Evolutionary conservation across 2,329 filamentous ascomycete genomes (phyloP), one percentile per base, ranked within the genome.

Genomic region (Mariannaea sp.): DNA sequence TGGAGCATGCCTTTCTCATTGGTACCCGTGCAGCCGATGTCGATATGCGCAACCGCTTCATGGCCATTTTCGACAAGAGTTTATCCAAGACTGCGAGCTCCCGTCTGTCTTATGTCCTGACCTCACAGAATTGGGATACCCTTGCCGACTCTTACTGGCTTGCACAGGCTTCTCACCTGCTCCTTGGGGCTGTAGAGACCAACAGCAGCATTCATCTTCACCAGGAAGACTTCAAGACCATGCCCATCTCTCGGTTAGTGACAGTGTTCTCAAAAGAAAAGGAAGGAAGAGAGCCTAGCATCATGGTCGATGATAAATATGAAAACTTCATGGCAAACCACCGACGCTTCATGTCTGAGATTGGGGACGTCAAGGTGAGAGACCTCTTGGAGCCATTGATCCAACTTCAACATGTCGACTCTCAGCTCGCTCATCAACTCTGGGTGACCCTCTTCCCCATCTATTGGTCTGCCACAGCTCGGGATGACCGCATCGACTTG

Each of bases 1-100:
- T 99, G 82, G 94, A 99, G 75, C 93, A 97, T 72, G 94, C 94
- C 5, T 99, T 99, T 80, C 80, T 99, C 59, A 94, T 99, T 43
- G 94, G 95, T 22, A 95, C 93, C 0, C 80, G 95, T 64, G 93
- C 93, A 2, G 87, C 92, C 62, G 93, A 99, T 70, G 90, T 97
- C 10, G 89, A 96, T 53, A 97, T 97, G 91, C 89, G 94, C 38
- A 96, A 96, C 66, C 87, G 93, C 12, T 99, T 99, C 76, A 91
- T 99, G 86, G 84, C 84, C 16, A 97, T 99, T 59, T 97, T 99
- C 63, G 93, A 97, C 73, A 90, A 89, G 73, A 96, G 92, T 68
- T 78, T 99, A 60, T 95, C 92, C n/a, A 90, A 92, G 67, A 91
- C 91, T 7, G 93, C 92, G 1, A 95, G 89, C 66, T 90, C 90